These are phyloP conservation scores for Aspergillus brunneoviolaceus DNA, from an alignment of 2,329 filamentous ascomycete genomes.

Conservation along the genomic window DNA sequence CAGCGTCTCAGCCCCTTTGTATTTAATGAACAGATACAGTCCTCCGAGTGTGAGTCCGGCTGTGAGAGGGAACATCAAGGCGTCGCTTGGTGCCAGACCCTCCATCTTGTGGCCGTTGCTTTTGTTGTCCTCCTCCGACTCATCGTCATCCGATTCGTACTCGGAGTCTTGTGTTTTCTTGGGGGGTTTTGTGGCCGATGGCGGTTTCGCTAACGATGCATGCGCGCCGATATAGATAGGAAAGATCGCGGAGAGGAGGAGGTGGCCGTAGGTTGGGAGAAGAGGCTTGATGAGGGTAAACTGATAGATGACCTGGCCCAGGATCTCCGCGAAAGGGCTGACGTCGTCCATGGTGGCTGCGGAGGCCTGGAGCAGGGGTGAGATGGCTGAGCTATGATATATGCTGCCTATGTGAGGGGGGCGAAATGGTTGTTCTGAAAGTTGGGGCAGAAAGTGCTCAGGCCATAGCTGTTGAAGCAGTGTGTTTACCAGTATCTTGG, in stretches of 20 bases:
- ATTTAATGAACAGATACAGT: slow-evolving; percentile 87
- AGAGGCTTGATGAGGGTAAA: slow-evolving; percentile 46
- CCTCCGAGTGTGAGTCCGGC: slow-evolving; percentile 70
- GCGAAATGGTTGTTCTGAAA: background rate
- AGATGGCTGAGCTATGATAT: background rate
- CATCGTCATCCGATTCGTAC: slow-evolving; percentile 40
- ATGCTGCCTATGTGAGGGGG: background rate
- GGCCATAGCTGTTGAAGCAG: slow-evolving; percentile 9
- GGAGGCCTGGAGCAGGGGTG: background rate
- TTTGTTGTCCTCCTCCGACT: slow-evolving; percentile 55
- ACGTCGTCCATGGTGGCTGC: slow-evolving; percentile 32
- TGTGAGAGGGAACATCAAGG: slow-evolving; percentile 77
- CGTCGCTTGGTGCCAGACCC: slow-evolving; percentile 72
- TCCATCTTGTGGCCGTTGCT: slow-evolving; percentile 61
- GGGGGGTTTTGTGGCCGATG: slow-evolving; percentile 68
- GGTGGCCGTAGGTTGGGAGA: slow-evolving; percentile 59
- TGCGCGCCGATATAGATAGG: slow-evolving; percentile 84
- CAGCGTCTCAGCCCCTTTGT: slow-evolving; percentile 74
- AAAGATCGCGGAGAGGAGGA: slow-evolving; percentile 69
- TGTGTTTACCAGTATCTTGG: background rate
- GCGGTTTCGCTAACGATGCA: slow-evolving; percentile 78
- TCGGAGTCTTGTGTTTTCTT: slow-evolving; percentile 46
- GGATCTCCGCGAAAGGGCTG: slow-evolving; percentile 38
- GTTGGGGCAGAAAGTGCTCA: slow-evolving; percentile 2
- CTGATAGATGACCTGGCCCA: slow-evolving; percentile 46